phyloP scores from a whole-genome alignment of 495 filamentous ascomycete species.

The Cetradonia linearis region DNA sequence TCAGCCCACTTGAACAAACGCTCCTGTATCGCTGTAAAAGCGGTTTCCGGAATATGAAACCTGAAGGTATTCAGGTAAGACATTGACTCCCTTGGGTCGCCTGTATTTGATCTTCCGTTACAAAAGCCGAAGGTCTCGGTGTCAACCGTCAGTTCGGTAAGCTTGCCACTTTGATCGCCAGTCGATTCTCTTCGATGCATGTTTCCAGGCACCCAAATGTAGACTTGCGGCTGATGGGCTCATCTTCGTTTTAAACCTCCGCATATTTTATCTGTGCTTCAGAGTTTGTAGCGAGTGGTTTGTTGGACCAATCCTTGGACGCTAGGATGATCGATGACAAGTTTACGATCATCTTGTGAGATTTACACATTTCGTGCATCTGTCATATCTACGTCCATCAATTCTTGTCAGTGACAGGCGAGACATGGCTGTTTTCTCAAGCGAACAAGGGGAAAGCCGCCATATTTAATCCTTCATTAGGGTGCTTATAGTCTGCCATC shows the following conservation, averaged over 20 bases:
- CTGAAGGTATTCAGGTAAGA: neutral
- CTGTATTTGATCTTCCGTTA: neutral
- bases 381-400: neutral
- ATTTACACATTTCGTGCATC: neutral
- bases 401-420: neutral
- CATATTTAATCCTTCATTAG: constrained; percentile 15
- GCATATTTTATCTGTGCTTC: constrained; percentile 1
- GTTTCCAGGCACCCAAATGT: no score
- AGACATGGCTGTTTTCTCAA: neutral
- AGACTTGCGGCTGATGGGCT: neutral
- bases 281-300: no score
- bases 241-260: neutral
- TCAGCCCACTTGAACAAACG: neutral
- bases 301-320: no score
- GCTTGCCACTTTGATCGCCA: neutral
- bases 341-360: neutral
- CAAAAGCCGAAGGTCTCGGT: neutral
- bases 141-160: neutral
- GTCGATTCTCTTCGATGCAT: neutral
- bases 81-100: neutral
- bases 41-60: neutral
- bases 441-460: neutral
- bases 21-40: neutral
- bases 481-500: constrained; percentile 8
- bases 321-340: no score